A percentile compares a stretch with the other conserved stretches of the same genome.
These are phyloP conservation scores for Sphaerostilbella broomeana DNA, from an alignment of 2,329 filamentous ascomycete genomes.

Conservation along the genomic window DNA sequence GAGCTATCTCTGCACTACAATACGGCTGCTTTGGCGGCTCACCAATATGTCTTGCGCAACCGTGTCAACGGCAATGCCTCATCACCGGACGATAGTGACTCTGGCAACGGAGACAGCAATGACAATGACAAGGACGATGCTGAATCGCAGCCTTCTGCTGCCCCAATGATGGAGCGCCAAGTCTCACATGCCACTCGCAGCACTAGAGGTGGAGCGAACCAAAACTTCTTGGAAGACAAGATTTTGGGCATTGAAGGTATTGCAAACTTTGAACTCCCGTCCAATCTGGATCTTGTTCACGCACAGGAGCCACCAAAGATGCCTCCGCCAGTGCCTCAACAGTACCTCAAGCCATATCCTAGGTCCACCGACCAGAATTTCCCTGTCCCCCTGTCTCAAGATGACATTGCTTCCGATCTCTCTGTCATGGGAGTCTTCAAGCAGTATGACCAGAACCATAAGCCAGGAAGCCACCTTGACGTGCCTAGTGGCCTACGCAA, in stretches of 20 bases:
- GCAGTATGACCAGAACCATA: conserved; percentile 48
- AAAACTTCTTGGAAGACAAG: conserved; percentile 52
- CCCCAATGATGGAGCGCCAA: conserved; percentile 55
- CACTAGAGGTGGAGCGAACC: conserved; percentile 47
- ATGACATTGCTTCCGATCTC: conserved; percentile 50
- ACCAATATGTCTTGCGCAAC: conserved; percentile 55
- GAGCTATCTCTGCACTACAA: conserved; percentile 62
- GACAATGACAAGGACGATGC: conserved; percentile 44
- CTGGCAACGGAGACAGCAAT: conserved; percentile 44
- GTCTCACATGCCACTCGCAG: conserved; percentile 59
- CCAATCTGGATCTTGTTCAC: conserved; percentile 51
- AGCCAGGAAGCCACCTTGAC: conserved; percentile 50
- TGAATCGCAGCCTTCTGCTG: conserved; percentile 43
- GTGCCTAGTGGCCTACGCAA: conserved; percentile 46
- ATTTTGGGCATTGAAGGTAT: conserved; percentile 55
- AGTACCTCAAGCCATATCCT: conserved; percentile 53
- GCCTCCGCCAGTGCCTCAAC: conserved; percentile 49
- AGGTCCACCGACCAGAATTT: conserved; percentile 50
- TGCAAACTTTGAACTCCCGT: conserved; percentile 51
- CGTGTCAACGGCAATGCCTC: conserved; percentile 44
- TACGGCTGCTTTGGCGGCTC: conserved; percentile 53
- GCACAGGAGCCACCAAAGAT: conserved; percentile 51
- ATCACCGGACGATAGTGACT: conserved; percentile 48
- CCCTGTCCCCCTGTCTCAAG: conserved; percentile 42
- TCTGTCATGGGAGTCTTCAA: conserved; percentile 53